These are phyloP conservation scores for Cenchrus americanus DNA, from an alignment of 176 grass and related monocot species.

Conservation along the genomic window DNA sequence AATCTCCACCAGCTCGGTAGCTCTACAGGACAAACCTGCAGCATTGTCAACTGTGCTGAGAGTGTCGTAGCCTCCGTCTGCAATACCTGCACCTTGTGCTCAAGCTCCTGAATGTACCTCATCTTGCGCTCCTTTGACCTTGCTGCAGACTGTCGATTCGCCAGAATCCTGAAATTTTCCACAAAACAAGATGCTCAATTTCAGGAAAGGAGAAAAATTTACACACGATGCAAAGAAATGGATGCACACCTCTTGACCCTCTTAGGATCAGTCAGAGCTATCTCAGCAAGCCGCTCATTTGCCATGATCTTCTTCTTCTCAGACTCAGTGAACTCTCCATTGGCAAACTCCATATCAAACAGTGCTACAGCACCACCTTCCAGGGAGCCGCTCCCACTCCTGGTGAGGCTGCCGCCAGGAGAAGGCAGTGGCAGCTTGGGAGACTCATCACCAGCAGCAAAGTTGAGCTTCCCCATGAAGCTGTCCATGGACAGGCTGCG, in stretches of 20 bases:
- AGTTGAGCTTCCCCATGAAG: constrained; percentile 90
- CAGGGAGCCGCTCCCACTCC: constrained; percentile 58
- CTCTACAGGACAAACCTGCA: constrained; percentile 67
- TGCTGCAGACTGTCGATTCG: constrained; percentile 82
- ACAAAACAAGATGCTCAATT: constrained; percentile 17
- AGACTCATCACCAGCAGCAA: constrained; percentile 56
- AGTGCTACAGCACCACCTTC: constrained; percentile 56
- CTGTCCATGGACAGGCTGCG: constrained; percentile 95
- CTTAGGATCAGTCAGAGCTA: constrained; percentile 83
- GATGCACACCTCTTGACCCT: constrained; percentile 85
- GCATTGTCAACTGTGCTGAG: constrained; percentile 86
- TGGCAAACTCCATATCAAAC: constrained; percentile 69
- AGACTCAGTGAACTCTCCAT: constrained; percentile 68
- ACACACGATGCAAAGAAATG: neutral
- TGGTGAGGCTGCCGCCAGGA: constrained; percentile 46
- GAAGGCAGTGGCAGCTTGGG: constrained; percentile 64
- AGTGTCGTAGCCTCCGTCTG: constrained; percentile 95
- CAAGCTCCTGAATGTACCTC: constrained; percentile 96
- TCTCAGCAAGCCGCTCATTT: constrained; percentile 87
- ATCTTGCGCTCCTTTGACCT: constrained; percentile 98
- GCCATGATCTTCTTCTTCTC: constrained; percentile 99
- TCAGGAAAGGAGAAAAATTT: neutral
- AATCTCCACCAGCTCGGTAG: constrained; percentile 23
- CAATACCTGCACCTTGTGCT: constrained; percentile 87
- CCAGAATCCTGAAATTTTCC: constrained; percentile 65